Evolutionary conservation across 805 yeast genomes (phyloP).

Genomic region (Jamesozyma jinghongensis): DNA sequence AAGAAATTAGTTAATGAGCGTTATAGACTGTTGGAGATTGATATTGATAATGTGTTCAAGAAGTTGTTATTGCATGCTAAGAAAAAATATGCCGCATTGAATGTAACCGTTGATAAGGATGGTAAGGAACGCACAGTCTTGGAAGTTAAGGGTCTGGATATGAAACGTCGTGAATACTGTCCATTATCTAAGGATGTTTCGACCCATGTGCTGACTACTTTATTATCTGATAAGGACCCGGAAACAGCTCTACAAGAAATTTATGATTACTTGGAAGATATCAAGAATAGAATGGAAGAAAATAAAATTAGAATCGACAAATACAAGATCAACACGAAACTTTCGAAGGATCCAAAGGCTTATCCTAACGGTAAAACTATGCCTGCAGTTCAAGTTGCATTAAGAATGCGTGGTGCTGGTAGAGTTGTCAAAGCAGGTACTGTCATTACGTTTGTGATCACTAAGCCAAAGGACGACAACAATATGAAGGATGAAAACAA

Average conservation of each 20-base stretch:
- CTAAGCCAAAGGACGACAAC: slow-evolving; percentile 38
- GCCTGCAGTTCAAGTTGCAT: slow-evolving; percentile 90
- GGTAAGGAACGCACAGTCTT: slow-evolving; percentile 52
- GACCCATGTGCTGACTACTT: slow-evolving; percentile 57
- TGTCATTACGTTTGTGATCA: slow-evolving; percentile 79
- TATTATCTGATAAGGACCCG: slow-evolving; percentile 65
- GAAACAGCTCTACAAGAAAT: slow-evolving; percentile 66
- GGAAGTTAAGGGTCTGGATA: slow-evolving; percentile 94
- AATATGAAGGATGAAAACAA: slow-evolving; percentile 14
- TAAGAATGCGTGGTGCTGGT: slow-evolving; percentile 71
- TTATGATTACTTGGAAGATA: slow-evolving; percentile 59
- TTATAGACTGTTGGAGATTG: slow-evolving; percentile 81
- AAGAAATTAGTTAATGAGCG: slow-evolving; percentile 81
- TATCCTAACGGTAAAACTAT: slow-evolving; percentile 74
- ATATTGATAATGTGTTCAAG: slow-evolving; percentile 87
- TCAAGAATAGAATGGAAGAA: slow-evolving; percentile 46
- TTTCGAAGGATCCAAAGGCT: slow-evolving; percentile 79
- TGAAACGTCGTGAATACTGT: slow-evolving; percentile 95
- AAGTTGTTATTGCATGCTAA: slow-evolving; percentile 82
- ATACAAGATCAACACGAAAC: slow-evolving; percentile 72
- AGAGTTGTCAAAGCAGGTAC: slow-evolving; percentile 81
- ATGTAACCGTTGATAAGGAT: slow-evolving; percentile 40
- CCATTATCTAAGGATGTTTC: slow-evolving; percentile 87
- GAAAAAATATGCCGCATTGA: slow-evolving; percentile 94
- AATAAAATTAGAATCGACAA: slow-evolving; percentile 58